Base-by-base conservation (phyloP, 2,329 filamentous ascomycete genomes). In the Talaromyces albobiverticillius region DNA sequence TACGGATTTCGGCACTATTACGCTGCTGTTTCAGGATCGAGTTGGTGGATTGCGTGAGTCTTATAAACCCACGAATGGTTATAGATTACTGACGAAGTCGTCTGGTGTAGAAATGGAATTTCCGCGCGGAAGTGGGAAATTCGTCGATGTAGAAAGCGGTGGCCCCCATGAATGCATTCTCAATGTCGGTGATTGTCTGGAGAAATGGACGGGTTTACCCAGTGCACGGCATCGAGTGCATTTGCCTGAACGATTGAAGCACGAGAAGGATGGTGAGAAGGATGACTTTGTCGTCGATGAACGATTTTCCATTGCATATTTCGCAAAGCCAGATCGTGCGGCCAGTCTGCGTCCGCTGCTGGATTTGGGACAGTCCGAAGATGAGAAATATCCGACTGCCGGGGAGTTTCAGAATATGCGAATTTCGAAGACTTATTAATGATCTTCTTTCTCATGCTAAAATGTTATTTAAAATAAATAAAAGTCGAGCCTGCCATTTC, bases 1-100 rank as follows among this genome's bases (percentile, higher is more conserved):
- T 67, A 87, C 84, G 46, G 80, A 84, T 59, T 83, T 83, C 56
- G 67, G 67, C 20, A 62, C 59, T 26, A 69, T 78, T 47, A 78
- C 76, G 3, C 64, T 76, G 16, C 64, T 78, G n/a, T 77, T 78
- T 65, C 76, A 81, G 61, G 79, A 82, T 63, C 64, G 68, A 36
- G 69, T 76, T 3, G 79, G 79, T 1, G 79, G 79, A 1, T 66
- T 82, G 6, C 36, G 48, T 50, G 18, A 26, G 34, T 3, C 18
- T 22, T 8, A 2, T 40, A 4, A 14, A 32, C 16, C 26, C 45
- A 4, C 1, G 13, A 32, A 16, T 20, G 14, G 10, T 20, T 1
- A 3, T 8, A 47, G n/a, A 46, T 32, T 3, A 23, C 45, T 48
- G n/a, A 48, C 46, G 23, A 16, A 38, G 3, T 2, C 9, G 3